phyloP scores from a whole-genome alignment of 1,284 basidiomycete genomes.

The Pascua guehoae region DNA sequence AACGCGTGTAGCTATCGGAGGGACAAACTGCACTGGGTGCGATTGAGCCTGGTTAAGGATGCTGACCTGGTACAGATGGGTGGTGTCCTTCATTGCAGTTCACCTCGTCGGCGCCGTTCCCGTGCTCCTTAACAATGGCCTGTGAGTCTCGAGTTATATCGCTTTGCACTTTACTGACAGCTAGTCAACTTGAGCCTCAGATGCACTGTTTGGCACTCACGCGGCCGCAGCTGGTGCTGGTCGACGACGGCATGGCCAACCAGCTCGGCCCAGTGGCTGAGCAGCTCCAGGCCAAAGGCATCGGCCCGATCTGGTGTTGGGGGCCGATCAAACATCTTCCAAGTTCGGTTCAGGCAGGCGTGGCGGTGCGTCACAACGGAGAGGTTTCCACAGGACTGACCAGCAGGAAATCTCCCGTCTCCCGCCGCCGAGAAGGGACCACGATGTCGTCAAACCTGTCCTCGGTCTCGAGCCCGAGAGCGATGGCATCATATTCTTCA shows the following conservation, averaged over 20 bases:
- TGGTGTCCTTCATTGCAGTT: slow-evolving; percentile 33
- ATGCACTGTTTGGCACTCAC: slow-evolving; percentile 31
- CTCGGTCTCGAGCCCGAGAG: slow-evolving; percentile 31
- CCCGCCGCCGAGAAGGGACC: neutral
- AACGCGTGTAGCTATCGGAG: slow-evolving; percentile 35
- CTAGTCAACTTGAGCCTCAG: slow-evolving; percentile 19
- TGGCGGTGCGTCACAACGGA: neutral
- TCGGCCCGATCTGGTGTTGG: slow-evolving; percentile 8
- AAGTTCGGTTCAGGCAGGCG: neutral
- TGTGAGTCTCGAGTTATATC: slow-evolving; percentile 25
- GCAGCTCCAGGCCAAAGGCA: neutral
- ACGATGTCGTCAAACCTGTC: neutral
- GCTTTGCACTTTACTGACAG: neutral
- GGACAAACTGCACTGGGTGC: slow-evolving; percentile 31
- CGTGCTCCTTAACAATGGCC: slow-evolving; percentile 38
- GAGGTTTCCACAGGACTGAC: neutral
- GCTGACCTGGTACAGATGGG: slow-evolving; percentile 23
- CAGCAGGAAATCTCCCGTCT: slow-evolving; percentile 3
- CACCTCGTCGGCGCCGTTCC: slow-evolving; percentile 40
- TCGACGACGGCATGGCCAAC: slow-evolving; percentile 31
- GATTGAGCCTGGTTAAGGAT: too few relatives aligned
- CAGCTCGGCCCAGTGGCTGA: slow-evolving; percentile 16
- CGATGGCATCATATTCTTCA: slow-evolving; percentile 46
- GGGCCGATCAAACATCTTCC: slow-evolving; percentile 1
- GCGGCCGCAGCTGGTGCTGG: slow-evolving; percentile 26